phyloP scores from a whole-genome alignment of 106 monocot genomes.

The Alisma plantagoaquatica region DNA sequence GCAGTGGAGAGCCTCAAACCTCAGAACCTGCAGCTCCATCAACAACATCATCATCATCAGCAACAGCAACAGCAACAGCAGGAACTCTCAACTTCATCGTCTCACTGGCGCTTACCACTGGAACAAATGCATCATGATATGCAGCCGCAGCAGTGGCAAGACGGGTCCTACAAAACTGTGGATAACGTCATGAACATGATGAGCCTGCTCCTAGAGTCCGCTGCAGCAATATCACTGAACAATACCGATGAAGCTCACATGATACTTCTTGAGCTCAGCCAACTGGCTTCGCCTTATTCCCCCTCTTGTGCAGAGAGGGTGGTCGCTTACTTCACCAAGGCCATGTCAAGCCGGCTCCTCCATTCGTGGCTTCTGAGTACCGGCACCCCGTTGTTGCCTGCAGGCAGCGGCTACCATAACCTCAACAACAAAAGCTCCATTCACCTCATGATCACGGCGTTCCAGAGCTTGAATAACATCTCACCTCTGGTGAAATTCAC shows the following conservation, averaged over 20 bases:
- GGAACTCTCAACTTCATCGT: too few relatives aligned
- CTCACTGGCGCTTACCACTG: too few relatives aligned
- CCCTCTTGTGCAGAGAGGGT: slow-evolving; percentile 33
- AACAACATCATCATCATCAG: too few relatives aligned
- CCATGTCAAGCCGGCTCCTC: slow-evolving; percentile 23
- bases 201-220: slow-evolving; percentile 29
- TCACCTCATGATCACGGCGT: slow-evolving; percentile 11
- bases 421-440: too few relatives aligned
- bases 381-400: slow-evolving; percentile 8
- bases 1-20: too few relatives aligned
- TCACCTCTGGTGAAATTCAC: slow-evolving; percentile 32
- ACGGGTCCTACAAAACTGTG: too few relatives aligned
- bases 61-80: too few relatives aligned
- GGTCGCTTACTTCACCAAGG: slow-evolving; percentile 39
- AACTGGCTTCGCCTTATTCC: slow-evolving; percentile 28
- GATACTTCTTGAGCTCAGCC: slow-evolving; percentile 28
- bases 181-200: slow-evolving; percentile 16
- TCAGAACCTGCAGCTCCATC: too few relatives aligned
- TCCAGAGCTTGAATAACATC: slow-evolving; percentile 33
- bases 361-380: slow-evolving; percentile 23
- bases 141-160: not conserved
- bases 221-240: slow-evolving; percentile 27
- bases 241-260: slow-evolving; percentile 22
- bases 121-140: not conserved
- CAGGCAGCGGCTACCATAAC: slow-evolving; percentile 7